These are phyloP conservation scores for Phascolomyces articulosus DNA, from an alignment of 371 early-diverging fungal species.

Conservation along the genomic window DNA sequence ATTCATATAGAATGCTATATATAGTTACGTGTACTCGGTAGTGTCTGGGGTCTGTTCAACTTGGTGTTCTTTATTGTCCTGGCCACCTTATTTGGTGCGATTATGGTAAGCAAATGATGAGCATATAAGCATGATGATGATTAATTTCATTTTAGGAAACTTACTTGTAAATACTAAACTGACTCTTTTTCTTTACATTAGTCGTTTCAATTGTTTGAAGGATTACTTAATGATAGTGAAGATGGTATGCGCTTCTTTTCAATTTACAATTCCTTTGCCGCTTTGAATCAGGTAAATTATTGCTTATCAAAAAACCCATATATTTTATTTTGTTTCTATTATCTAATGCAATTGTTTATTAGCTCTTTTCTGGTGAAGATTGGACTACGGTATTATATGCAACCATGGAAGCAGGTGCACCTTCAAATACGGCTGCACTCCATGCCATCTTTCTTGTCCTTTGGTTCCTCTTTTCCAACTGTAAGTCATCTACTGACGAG, in stretches of 20 bases:
- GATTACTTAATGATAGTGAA: conserved; percentile 43
- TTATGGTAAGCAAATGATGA: conserved; percentile 48
- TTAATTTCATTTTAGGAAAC: not conserved
- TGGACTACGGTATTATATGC: conserved; percentile 68
- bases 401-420: conserved; percentile 49
- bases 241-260: conserved; percentile 64
- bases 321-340: not conserved
- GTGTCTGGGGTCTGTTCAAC: conserved; percentile 63
- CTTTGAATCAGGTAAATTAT: conserved; percentile 57
- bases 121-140: not conserved
- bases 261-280: conserved; percentile 65
- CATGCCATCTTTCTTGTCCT: conserved; percentile 60
- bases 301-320: not conserved
- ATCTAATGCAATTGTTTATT: not conserved
- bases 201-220: conserved; percentile 55
- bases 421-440: conserved; percentile 42
- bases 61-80: conserved; percentile 66
- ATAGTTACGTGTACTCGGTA: conserved; percentile 61
- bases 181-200: conserved; percentile 7
- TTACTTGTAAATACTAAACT: no score
- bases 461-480: conserved; percentile 70
- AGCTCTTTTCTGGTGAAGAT: conserved; percentile 73
- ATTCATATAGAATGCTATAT: no score
- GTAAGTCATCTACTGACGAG: no score
- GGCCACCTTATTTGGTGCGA: conserved; percentile 56